These are phyloP conservation scores for Sarocladium oryzae DNA, from an alignment of 2,329 filamentous ascomycete species.

Conservation along the genomic window DNA sequence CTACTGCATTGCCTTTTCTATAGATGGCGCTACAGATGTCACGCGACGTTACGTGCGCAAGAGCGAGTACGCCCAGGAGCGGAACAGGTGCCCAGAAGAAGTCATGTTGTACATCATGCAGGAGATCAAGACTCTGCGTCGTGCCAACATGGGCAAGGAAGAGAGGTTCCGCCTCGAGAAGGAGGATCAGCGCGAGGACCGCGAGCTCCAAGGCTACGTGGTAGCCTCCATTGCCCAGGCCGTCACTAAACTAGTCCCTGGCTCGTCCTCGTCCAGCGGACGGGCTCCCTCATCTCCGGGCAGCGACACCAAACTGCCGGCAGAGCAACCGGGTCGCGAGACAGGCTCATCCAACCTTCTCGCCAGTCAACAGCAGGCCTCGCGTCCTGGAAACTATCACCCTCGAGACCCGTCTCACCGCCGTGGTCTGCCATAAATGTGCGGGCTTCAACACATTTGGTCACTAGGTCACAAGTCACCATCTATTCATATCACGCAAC, in stretches of 20 bases:
- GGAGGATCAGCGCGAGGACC: constrained; percentile 70
- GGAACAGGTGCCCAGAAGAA: constrained; percentile 77
- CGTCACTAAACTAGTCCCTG: constrained; percentile 60
- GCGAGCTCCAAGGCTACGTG: constrained; percentile 67
- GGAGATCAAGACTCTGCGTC: constrained; percentile 80
- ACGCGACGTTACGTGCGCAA: constrained; percentile 66
- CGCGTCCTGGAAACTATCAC: background rate
- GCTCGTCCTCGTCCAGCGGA: constrained; percentile 22
- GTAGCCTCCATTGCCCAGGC: constrained; percentile 67
- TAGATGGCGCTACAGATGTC: constrained; percentile 68
- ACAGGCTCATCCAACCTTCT: background rate
- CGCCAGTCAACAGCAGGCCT: background rate
- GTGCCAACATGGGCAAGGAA: constrained; percentile 78
- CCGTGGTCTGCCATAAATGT: background rate
- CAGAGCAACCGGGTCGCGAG: constrained; percentile 44
- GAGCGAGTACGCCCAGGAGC: constrained; percentile 62
- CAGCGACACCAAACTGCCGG: constrained; percentile 55
- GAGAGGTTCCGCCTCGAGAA: constrained; percentile 76
- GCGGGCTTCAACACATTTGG: background rate
- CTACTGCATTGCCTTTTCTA: constrained; percentile 94
- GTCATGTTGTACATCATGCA: constrained; percentile 87
- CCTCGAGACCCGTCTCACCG: constrained; percentile 4
- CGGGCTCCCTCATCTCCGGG: constrained; percentile 20
- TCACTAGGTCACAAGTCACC: background rate
- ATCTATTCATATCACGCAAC: background rate